phyloP scores from a whole-genome alignment of 495 filamentous ascomycete species.

The Friedmanniomyces simplex region DNA sequence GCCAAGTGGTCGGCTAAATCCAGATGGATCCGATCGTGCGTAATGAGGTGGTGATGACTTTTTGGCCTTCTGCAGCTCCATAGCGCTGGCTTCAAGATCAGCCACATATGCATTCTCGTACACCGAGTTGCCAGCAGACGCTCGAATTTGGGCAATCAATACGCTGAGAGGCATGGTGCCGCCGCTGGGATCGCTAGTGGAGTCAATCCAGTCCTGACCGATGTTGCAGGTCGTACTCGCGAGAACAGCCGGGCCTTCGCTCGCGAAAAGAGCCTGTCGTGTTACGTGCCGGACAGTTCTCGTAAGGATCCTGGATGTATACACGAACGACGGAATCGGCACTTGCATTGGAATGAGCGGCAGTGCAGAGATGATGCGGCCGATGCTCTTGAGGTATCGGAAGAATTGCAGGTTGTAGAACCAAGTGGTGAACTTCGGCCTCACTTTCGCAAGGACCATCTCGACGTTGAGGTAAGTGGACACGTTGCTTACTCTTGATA shows the following conservation, averaged over 20 bases:
- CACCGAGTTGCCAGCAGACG: neutral
- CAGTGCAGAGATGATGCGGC: slow-evolving; percentile 9
- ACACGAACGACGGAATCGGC: neutral
- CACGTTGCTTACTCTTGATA: neutral
- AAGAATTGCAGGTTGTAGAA: slow-evolving; percentile 29
- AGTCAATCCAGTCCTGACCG: neutral
- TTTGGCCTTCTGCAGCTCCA: neutral
- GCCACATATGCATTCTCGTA: neutral
- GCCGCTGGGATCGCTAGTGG: neutral
- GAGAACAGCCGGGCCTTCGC: neutral
- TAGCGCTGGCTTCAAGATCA: neutral
- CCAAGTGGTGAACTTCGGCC: slow-evolving; percentile 27
- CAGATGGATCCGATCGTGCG: neutral
- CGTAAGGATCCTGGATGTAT: neutral
- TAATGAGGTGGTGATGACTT: neutral
- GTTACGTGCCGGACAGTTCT: neutral
- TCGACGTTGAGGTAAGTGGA: neutral
- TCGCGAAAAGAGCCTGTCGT: neutral
- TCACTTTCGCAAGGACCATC: neutral
- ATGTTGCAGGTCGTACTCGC: neutral
- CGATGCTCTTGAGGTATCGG: slow-evolving; percentile 19
- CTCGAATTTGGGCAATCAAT: neutral
- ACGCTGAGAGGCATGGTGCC: neutral
- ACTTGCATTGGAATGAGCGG: neutral
- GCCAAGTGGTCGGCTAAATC: neutral